Conservation (phyloP, 2,329 filamentous ascomycete species). For the Daldinia sp. region DNA sequence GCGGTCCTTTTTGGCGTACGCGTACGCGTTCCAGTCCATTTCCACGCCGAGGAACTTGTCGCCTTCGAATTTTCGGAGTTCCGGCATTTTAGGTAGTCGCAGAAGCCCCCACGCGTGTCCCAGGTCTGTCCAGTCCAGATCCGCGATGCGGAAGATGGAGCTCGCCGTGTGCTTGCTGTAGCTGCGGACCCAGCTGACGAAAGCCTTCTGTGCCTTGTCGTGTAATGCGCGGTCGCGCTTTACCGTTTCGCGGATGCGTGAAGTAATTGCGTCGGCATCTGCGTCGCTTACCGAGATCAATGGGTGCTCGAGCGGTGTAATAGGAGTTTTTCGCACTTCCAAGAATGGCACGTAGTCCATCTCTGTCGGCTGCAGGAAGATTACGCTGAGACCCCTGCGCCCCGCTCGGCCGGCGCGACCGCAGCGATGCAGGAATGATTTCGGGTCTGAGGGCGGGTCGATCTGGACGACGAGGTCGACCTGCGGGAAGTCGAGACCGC, state of each 20-base stretch:
- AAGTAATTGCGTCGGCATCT: constrained; percentile 69
- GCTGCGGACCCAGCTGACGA: constrained; percentile 92
- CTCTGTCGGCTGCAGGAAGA: constrained; percentile 86
- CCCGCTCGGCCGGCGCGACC: constrained; percentile 92
- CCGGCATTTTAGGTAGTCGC: constrained; percentile 92
- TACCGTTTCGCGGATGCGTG: constrained; percentile 71
- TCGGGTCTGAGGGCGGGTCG: constrained; percentile 85
- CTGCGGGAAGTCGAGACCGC: constrained; percentile 90
- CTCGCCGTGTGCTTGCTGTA: constrained; percentile 92
- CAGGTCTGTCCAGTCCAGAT: constrained; percentile 87
- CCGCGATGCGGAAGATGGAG: constrained; percentile 86
- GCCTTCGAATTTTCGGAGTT: constrained; percentile 79
- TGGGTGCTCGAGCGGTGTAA: constrained; percentile 71
- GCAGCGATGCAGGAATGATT: constrained; percentile 94
- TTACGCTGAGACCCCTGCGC: constrained; percentile 83
- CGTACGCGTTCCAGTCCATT: constrained; percentile 75
- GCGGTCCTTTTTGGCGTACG: constrained; percentile 78
- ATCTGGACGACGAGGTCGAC: constrained; percentile 93
- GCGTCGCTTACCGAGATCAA: constrained; percentile 67
- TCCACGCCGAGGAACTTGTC: constrained; percentile 72
- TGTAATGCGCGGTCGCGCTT: constrained; percentile 69
- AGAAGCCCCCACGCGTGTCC: constrained; percentile 88
- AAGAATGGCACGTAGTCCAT: constrained; percentile 92
- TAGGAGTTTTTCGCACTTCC: constrained; percentile 87
- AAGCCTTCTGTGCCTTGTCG: constrained; percentile 90